Evolutionary conservation across 257 asterid species (phyloP), one percentile per base, ranked within the genome.

Genomic region (Forsythia viridissima): DNA sequence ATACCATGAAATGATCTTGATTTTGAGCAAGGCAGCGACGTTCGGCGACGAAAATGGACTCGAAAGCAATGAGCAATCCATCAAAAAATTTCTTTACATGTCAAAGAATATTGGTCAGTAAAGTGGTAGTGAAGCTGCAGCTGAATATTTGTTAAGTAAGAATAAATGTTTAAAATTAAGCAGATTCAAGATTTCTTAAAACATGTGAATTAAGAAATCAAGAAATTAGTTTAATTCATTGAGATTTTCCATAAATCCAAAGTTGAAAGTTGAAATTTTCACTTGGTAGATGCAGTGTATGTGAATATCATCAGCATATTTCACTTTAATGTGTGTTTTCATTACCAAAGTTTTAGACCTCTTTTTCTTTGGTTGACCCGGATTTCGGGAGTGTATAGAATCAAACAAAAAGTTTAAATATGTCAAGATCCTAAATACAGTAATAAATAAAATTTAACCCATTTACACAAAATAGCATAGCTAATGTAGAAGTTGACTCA

Each of bases 1-100:
- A 13, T 84, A 92, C 97, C 97, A 86, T 71, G 97, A 86, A 77
- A 90, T 85, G 75, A 88, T 85, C 89, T 89, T 92, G 95, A 92
- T 92, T 75, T 92, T 85, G 69, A 90, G 91, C 30, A 92, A 77
- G 76, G 93, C 95, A 48, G 87, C 79, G 39, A 92, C 89, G 65
- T 89, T 90, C 38, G 97, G 92, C 76, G 96, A 89, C 46, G 87
- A 82, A 71, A 82, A 86, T 71, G 90, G 90, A 78, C 91, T 90
- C 6, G 88, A 88, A 71, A 80, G 83, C 34, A 81, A 72, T 13
- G 88, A 74, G 78, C 63, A 40, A 70, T 71, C 84, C 82, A 82
- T 88, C 79, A 80, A 34, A 36, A 18, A 36, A 18, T 73, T 73
- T 37, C 57, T 42, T 38, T 7, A 46, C 75, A 73, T 78, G 66